These are phyloP conservation scores for Sambucus nigra DNA, from an alignment of 129 eudicot species.

Conservation along the genomic window DNA sequence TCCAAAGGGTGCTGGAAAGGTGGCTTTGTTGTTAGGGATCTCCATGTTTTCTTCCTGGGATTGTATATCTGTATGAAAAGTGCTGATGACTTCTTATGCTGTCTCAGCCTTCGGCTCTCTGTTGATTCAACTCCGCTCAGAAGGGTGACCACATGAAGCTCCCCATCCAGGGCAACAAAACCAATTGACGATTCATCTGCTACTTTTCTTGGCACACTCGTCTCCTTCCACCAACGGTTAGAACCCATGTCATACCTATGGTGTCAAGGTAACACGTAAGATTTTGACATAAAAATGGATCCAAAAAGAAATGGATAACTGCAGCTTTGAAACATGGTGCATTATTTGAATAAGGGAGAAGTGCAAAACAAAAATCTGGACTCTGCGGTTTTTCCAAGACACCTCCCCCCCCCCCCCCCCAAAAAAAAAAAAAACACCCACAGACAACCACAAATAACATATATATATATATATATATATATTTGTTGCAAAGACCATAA, in stretches of 20 bases:
- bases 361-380: no score
- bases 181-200: slow-evolving; percentile 52
- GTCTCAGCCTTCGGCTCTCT: slow-evolving; percentile 47
- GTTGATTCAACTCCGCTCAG: slow-evolving; percentile 36
- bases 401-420: no score
- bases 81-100: slow-evolving; percentile 46
- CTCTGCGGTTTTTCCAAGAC: no score
- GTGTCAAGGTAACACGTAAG: no score
- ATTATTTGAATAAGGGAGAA: no score
- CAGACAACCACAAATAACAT: no score
- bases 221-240: slow-evolving; percentile 75
- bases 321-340: no score
- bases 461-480: no score
- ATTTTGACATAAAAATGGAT: no score
- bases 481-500: no score
- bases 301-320: no score
- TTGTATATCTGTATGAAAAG: slow-evolving; percentile 58
- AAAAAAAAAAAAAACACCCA: no score
- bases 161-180: slow-evolving; percentile 55
- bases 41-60: slow-evolving; percentile 64
- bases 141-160: slow-evolving; percentile 52
- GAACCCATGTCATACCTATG: slow-evolving; percentile 67
- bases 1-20: slow-evolving; percentile 56
- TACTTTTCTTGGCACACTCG: slow-evolving; percentile 58
- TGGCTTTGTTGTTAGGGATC: slow-evolving; percentile 58